Conservation (phyloP, 2,329 filamentous ascomycete genomes). For the Basipetospora sp. region DNA sequence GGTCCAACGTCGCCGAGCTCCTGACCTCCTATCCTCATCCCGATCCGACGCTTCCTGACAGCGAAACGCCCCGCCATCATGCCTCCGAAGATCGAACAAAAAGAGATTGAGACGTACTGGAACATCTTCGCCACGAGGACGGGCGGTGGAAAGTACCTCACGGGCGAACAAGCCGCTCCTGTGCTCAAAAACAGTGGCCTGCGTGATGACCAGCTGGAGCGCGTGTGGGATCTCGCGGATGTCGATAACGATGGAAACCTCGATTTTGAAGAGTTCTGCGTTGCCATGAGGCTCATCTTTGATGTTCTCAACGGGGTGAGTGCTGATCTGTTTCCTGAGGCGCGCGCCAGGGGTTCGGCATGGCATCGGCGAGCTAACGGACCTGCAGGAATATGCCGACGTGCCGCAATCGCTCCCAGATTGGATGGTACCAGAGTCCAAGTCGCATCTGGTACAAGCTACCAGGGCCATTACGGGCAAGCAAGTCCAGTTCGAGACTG, state of each 20-base stretch:
- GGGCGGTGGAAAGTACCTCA: constrained; percentile 44
- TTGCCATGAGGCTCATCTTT: constrained; percentile 95
- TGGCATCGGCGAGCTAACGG: not conserved
- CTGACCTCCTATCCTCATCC: not conserved
- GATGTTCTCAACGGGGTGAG: constrained; percentile 82
- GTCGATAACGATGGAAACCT: constrained; percentile 94
- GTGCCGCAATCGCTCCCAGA: constrained; percentile 79
- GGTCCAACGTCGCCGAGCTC: too few species aligned
- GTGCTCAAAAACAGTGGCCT: constrained; percentile 50
- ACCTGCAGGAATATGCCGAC: constrained; percentile 62
- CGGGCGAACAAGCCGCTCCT: constrained; percentile 46
- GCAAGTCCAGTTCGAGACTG: constrained; percentile 68
- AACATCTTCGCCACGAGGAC: constrained; percentile 48
- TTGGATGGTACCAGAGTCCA: constrained; percentile 93
- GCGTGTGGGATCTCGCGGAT: constrained; percentile 92
- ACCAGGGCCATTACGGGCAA: constrained; percentile 64
- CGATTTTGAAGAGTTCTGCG: constrained; percentile 98
- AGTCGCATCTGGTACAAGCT: constrained; percentile 78
- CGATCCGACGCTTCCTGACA: not conserved
- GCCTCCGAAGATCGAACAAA: constrained; percentile 46
- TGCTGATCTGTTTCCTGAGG: not conserved
- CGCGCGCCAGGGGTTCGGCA: too few species aligned
- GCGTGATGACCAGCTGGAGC: constrained; percentile 69
- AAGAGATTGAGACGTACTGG: constrained; percentile 52
- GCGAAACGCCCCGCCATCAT: constrained; percentile 18